These are phyloP conservation scores for Firmiana major DNA, from an alignment of 345 rosid genomes.

Conservation along the genomic window DNA sequence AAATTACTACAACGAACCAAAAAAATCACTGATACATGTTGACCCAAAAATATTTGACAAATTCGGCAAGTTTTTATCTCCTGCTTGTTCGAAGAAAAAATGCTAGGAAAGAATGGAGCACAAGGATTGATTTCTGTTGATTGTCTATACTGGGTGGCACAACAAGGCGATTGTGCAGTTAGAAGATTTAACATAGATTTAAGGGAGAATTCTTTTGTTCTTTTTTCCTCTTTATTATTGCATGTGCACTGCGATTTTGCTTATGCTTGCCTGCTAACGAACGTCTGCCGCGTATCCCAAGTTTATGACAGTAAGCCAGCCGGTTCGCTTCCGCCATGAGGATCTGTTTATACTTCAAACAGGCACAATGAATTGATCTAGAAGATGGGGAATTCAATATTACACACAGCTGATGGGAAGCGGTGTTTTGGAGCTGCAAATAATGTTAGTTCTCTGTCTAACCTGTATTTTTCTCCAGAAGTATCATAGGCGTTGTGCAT, in stretches of 20 bases:
- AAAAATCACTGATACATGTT: background rate
- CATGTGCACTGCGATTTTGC: background rate
- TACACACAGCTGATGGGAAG: background rate
- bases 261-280: background rate
- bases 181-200: background rate
- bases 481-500: background rate
- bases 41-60: background rate
- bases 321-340: background rate
- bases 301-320: no score
- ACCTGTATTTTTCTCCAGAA: background rate
- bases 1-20: conserved; percentile 4
- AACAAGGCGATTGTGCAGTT: background rate
- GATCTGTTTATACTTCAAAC: background rate
- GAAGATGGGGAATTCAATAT: background rate
- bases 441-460: background rate
- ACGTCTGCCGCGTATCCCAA: background rate
- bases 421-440: background rate
- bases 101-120: background rate
- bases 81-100: conserved; percentile 10
- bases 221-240: background rate
- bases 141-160: background rate
- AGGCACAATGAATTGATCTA: background rate
- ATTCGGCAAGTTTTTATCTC: background rate
- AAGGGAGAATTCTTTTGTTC: conserved; percentile 5
- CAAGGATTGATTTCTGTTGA: background rate